Evolutionary conservation across 768 basidiomycete species (phyloP).

Genomic region (Phylloporus sp.): DNA sequence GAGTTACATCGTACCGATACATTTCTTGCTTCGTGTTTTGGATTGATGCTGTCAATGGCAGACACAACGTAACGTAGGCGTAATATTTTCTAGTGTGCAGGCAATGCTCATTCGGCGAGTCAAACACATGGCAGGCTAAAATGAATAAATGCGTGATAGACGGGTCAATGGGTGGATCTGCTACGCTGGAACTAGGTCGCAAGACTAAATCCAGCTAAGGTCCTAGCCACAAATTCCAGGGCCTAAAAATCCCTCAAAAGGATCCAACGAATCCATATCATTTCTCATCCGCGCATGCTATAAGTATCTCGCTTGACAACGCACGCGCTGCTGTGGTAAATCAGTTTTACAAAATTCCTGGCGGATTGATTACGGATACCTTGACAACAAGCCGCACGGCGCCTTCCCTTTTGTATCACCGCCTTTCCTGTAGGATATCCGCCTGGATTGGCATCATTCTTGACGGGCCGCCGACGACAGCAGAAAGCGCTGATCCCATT

Average conservation of each 20-base stretch:
- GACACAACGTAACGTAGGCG: too few relatives aligned
- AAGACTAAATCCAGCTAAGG: too few relatives aligned
- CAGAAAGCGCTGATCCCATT: not conserved
- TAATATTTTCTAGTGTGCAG: too few relatives aligned
- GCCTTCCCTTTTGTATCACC: not conserved
- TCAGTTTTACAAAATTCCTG: not conserved
- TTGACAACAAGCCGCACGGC: not conserved
- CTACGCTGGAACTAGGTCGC: not conserved
- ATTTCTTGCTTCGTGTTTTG: too few relatives aligned
- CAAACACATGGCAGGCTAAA: too few relatives aligned
- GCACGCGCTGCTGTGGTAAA: not conserved
- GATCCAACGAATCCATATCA: not conserved
- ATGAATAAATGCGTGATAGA: not conserved
- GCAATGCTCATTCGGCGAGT: too few relatives aligned
- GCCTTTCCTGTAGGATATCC: not conserved
- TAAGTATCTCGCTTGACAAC: not conserved
- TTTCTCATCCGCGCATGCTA: not conserved
- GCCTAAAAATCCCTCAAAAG: not conserved
- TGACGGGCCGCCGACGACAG: not conserved
- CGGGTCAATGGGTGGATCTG: not conserved
- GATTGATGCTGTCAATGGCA: too few relatives aligned
- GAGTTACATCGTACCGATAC: too few relatives aligned
- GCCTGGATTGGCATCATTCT: not conserved
- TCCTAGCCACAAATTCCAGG: not conserved
- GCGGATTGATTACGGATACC: not conserved